Base-by-base conservation (phyloP, 2,329 filamentous ascomycete species). In the Leptographium wingfieldii region DNA sequence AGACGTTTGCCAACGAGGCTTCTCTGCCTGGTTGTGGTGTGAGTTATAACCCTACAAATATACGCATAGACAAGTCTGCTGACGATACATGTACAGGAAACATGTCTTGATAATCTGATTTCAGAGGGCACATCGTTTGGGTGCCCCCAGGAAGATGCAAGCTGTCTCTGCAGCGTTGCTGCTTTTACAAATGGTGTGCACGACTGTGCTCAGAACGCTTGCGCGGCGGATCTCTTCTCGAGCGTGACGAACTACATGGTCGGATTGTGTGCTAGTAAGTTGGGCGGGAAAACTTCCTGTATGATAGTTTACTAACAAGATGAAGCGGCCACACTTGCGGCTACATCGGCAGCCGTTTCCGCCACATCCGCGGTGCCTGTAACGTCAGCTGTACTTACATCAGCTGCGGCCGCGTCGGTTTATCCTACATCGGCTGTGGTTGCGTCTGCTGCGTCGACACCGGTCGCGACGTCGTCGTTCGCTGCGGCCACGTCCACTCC, bases 241-340 rank as follows among this genome's bases (percentile, higher is more conserved):
- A 48, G 57, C 3, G 62, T 67, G 2, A 63, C 61, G 56, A 59
- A 60, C 58, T 67, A 64, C 40, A 25, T 66, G 46, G 48, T 48
- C 10, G 51, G 57, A 35, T 61, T 66, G 2, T 67, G 66, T 55
- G 62, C 60, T 33, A 63, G 66, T 67, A 63, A 51, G 66, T 62
- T 3, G 22, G 22, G 22, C 22, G 22, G 22, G 22, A 22, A 22
- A 22, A 22, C 22, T 22, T 22, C 22, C 22, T 22, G 27, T 27
- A 27, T 10, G 29, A 3, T 3, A 48, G 31, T 7, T 19, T 1
- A 2, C 27, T 58, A 59, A 56, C 49, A 56, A 22, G 11, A 29
- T 38, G 1, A 31, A 57, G 54, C 35, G 6, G 54, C 59, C 14
- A 48, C 55, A 3, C 27, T 48, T 43, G 12, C 52, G 4, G 25